Evolutionary conservation across 306 rosid species (phyloP).

Genomic region (apple (Malus domestica)): ASM211411v1 NC_041805.1:5872501-5873000

Average conservation of each 20-base stretch:
- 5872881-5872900: neutral
- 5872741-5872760: neutral
- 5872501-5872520: constrained; percentile 75
- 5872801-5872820: neutral
- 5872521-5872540: constrained; percentile 62
- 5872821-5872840: neutral
- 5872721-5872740: neutral
- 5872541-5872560: constrained; percentile 57
- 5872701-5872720: neutral
- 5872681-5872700: neutral
- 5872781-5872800: neutral
- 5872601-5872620: neutral
- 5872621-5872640: neutral
- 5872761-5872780: neutral
- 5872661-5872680: neutral
- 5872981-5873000: constrained; percentile 23
- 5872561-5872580: constrained; percentile 11
- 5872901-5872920: constrained; percentile 55
- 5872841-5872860: neutral
- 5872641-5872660: neutral
- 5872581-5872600: neutral
- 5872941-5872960: constrained; percentile 37
- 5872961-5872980: constrained; percentile 21
- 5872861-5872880: neutral
- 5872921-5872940: constrained; percentile 56